Evolutionary conservation across 257 asterid genomes (phyloP), one percentile per base, ranked within the genome.

Genomic region (Misopates orontium): DNA sequence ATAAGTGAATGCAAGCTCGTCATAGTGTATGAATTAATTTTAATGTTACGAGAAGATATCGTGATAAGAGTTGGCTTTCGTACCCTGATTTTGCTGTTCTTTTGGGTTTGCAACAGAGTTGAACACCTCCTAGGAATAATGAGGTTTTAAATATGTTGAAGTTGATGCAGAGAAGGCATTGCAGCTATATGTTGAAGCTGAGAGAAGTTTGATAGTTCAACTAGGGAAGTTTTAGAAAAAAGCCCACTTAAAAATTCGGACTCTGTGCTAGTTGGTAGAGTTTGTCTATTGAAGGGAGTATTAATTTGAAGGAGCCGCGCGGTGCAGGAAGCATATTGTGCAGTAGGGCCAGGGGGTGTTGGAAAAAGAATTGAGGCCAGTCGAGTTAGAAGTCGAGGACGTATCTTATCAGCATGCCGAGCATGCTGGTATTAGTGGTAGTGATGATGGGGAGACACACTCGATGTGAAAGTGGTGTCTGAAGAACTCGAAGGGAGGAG

Each of bases 141-240:
- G 96, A 95, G 59, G 85, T 90, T 78, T 84, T 87, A 87, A 90
- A 90, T 84, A 91, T 89, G 95, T 74, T 91, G 79, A 82, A 87
- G 64, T 50, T 91, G 80, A 91, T 91, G 95, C 90, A 91, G 70
- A 89, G 75, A 91, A 87, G 72, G 97, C 95, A 18, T 28, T 87
- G 75, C 91, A 85, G 14, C 56, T 87, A 77, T 87, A 73, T 47
- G 70, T 82, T 21, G 87, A 80, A 68, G 68, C 82, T 36, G 90
- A 90, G 66, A 85, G 67, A 54, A 72, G n/a, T n/a, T 63, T 17
- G 78, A 62, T 60, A 50, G 21, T 44, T 68, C 56, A 4, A 75
- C 49, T 3, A 45, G 39, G 45, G 70, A 53, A 5, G 48, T 63
- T 10, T 20, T 66, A 41, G 60, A 28, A 3, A 57, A 65, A 58